Evolutionary conservation across 257 asterid genomes (phyloP).

Genomic region (Lithospermum erythrorhizon): DNA sequence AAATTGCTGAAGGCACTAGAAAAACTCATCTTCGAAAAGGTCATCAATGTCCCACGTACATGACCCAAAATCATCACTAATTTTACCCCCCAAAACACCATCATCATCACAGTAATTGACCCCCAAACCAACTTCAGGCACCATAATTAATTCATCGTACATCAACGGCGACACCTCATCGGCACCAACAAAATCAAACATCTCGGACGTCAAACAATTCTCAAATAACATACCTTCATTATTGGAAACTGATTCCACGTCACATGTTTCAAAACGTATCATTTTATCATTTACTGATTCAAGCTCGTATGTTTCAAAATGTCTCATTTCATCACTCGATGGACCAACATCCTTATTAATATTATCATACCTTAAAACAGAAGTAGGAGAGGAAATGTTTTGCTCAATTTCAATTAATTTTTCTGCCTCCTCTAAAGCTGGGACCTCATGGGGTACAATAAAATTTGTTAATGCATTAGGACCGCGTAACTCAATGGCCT

Average conservation of each 20-base stretch:
- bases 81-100: slow-evolving; percentile 10
- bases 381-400: slow-evolving; percentile 37
- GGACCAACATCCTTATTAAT: background rate
- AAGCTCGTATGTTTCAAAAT: background rate
- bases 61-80: slow-evolving; percentile 22
- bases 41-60: slow-evolving; percentile 33
- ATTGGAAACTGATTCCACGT: background rate
- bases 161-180: slow-evolving; percentile 29
- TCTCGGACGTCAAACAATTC: slow-evolving; percentile 25
- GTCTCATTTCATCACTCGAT: background rate
- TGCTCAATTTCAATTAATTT: slow-evolving; percentile 15
- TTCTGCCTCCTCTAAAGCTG: slow-evolving; percentile 25
- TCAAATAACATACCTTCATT: slow-evolving; percentile 13
- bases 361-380: slow-evolving; percentile 28
- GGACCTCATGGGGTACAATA: slow-evolving; percentile 19
- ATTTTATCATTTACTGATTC: background rate
- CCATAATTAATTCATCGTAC: slow-evolving; percentile 11
- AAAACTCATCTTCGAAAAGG: slow-evolving; percentile 17
- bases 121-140: slow-evolving; percentile 6
- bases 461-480: slow-evolving; percentile 46
- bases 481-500: slow-evolving; percentile 52
- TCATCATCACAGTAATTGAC: slow-evolving; percentile 16
- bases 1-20: slow-evolving; percentile 4
- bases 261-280: background rate
- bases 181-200: slow-evolving; percentile 22